Percentiles rank a stretch among this genome's conserved stretches.
These are phyloP conservation scores for Populus tomentosa DNA, from an alignment of 441 rosid species.

Conservation along the genomic window DNA sequence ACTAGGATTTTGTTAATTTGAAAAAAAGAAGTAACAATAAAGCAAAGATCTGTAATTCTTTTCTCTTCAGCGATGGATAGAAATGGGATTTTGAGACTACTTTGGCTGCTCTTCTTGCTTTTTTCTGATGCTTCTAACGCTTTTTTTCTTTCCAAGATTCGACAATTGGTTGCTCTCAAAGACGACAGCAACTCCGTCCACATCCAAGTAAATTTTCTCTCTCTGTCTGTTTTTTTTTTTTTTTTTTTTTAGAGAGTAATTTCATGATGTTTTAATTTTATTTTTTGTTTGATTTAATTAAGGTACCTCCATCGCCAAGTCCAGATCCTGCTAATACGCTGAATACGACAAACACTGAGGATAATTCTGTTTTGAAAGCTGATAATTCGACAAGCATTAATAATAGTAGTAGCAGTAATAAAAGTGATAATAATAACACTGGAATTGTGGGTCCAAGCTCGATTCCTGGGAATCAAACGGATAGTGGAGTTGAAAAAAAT, in stretches of 20 bases:
- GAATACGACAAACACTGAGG: slow-evolving; percentile 20
- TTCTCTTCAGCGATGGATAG: slow-evolving; percentile 34
- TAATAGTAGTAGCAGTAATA: neutral
- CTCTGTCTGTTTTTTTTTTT: neutral
- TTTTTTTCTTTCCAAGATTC: slow-evolving; percentile 21
- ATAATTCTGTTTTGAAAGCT: neutral
- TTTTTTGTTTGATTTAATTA: slow-evolving; percentile 5
- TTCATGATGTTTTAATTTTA: neutral
- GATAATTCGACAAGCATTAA: neutral
- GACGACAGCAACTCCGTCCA: slow-evolving; percentile 18
- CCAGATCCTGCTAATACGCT: slow-evolving; percentile 21
- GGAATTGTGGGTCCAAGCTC: neutral
- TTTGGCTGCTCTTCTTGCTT: slow-evolving; percentile 24
- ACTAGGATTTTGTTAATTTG: neutral
- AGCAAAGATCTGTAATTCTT: neutral
- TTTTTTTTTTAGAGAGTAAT: neutral
- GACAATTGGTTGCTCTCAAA: slow-evolving; percentile 32
- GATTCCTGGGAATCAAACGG: neutral
- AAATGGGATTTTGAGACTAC: slow-evolving; percentile 31
- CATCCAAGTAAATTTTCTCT: slow-evolving; percentile 32
- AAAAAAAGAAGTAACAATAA: neutral
- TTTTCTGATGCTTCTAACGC: slow-evolving; percentile 42
- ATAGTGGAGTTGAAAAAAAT: neutral
- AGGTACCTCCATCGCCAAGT: slow-evolving; percentile 46
- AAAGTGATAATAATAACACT: neutral